Percentiles rank a stretch among this genome's conserved stretches.
These are phyloP conservation scores for Vanderwaltozyma tropicalis DNA, from an alignment of 805 yeast species.

Conservation along the genomic window DNA sequence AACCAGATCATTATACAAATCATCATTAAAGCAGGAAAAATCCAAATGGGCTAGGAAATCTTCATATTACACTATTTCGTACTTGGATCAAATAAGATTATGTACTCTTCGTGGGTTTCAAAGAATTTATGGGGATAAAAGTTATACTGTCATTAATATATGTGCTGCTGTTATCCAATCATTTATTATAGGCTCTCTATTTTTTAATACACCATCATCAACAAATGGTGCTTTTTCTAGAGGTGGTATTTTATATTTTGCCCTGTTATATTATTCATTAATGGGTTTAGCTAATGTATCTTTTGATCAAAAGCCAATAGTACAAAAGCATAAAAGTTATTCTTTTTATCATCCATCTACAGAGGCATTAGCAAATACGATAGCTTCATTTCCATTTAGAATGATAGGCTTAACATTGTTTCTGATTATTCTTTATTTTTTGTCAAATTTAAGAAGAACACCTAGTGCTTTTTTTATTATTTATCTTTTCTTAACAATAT, in stretches of 20 bases:
- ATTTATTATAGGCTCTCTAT: slow-evolving; percentile 53
- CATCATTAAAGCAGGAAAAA: slow-evolving; percentile 24
- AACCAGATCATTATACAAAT: slow-evolving; percentile 27
- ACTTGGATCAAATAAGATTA: slow-evolving; percentile 39
- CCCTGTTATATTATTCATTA: slow-evolving; percentile 43
- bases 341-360: slow-evolving; percentile 70
- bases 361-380: slow-evolving; percentile 54
- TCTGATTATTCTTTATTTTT: slow-evolving; percentile 44
- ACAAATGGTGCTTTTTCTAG: slow-evolving; percentile 55
- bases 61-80: slow-evolving; percentile 23
- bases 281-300: slow-evolving; percentile 41
- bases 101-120: slow-evolving; percentile 45
- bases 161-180: slow-evolving; percentile 38
- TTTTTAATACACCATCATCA: slow-evolving; percentile 38
- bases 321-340: slow-evolving; percentile 61
- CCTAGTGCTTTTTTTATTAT: slow-evolving; percentile 48
- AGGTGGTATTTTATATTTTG: slow-evolving; percentile 54
- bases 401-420: slow-evolving; percentile 36
- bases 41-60: slow-evolving; percentile 14
- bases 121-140: slow-evolving; percentile 48
- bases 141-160: slow-evolving; percentile 31
- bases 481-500: slow-evolving; percentile 31
- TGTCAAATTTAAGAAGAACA: slow-evolving; percentile 40
- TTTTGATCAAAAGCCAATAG: slow-evolving; percentile 46
- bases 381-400: slow-evolving; percentile 59